Evolutionary conservation across 106 monocot species (phyloP), one percentile per base, ranked within the genome.

Genomic region (Dioscorea zingiberensis): DNA sequence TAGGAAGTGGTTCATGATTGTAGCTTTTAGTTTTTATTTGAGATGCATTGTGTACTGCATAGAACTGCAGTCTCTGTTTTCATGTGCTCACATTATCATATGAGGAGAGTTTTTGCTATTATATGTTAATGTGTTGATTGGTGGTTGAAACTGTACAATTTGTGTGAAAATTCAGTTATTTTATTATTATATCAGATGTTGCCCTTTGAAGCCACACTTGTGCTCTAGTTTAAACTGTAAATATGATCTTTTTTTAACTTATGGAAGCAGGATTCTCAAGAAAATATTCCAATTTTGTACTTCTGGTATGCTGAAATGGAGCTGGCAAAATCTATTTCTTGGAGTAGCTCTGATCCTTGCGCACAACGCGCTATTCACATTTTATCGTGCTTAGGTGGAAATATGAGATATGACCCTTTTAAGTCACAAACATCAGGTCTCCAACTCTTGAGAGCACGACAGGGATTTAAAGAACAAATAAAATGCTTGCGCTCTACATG

Each of bases 271-370:
- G 95, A 78, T 66, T 73, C 83, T 44, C 73, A 66, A 21, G 82
- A 81, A 66, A 84, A 81, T 58, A 51, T 51, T 58, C 78, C 91
- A 21, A 69, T 86, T 58, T 72, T 97, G 10, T 97, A 73, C 69
- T 69, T 97, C 11, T 97, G 95, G 91, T 97, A 97, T 77, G 87
- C 95, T 16, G 88, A 97, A 68, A 81, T 83, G 83, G 91, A 91
- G 65, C 48, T 88, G 59, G 67, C 70, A 54, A 72, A 61, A 10
- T 66, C 45, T 63, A 32, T 49, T 25, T 75, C 80, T 21, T 26
- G 56, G 30, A 72, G 63, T 48, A 70, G 48, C 27, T 22, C 68
- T 59, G 87, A 79, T 25, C 64, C 48, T 24, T 75, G 62, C 4
- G 16, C 23, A 27, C 60, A 79, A 63, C 87, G 83, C 60, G 85